phyloP scores from a whole-genome alignment of 148 eudicot species.

The Polygonum maritimum region DNA sequence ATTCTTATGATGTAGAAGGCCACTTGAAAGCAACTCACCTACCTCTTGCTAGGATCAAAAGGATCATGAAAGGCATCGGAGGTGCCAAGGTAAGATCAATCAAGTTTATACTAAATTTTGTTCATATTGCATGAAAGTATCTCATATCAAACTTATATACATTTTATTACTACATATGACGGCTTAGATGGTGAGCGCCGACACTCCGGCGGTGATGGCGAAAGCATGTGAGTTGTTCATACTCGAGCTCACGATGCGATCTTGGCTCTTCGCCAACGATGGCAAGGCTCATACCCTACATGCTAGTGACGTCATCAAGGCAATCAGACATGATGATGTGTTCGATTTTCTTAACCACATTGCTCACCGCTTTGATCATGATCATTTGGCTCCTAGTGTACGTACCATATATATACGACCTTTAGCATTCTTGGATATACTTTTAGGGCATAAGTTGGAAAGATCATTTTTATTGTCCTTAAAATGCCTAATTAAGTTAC shows the following conservation, averaged over 20 bases:
- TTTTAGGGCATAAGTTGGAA: no score
- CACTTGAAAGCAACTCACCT: background rate
- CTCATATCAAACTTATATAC: no score
- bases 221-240: slow-evolving; percentile 15
- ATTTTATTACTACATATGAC: background rate
- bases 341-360: background rate
- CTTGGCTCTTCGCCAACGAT: slow-evolving; percentile 12
- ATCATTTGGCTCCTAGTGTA: background rate
- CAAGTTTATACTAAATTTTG: background rate
- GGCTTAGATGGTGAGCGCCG: slow-evolving; percentile 12
- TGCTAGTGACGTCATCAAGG: slow-evolving; percentile 5
- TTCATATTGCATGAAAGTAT: no score
- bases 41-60: slow-evolving; percentile 17
- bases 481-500: background rate
- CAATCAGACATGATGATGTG: background rate
- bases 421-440: no score
- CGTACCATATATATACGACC: background rate
- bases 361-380: background rate
- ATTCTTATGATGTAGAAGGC: background rate
- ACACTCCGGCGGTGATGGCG: slow-evolving; percentile 8
- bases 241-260: slow-evolving; percentile 10
- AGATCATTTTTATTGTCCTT: no score
- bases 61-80: slow-evolving; percentile 10
- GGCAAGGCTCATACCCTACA: slow-evolving; percentile 4
- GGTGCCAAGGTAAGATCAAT: slow-evolving; percentile 1